Evolutionary conservation across 805 yeast genomes (phyloP), one percentile per base, ranked within the genome.

Genomic region (Geotrichum ghanense): DNA sequence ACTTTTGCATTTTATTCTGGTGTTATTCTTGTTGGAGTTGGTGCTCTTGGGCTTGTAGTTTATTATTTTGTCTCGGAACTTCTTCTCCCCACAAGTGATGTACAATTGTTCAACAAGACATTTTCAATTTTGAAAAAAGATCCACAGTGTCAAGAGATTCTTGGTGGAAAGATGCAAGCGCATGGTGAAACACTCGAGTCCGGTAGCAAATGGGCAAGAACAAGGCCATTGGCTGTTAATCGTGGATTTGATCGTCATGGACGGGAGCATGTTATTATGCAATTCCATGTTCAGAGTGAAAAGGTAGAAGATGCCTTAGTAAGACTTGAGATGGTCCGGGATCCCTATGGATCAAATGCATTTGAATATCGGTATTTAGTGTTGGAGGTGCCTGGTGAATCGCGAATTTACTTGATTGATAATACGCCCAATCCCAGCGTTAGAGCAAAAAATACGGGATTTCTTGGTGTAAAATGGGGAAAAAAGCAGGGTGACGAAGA

Each of bases 51-150:
- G 42, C 62, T 80, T 48, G 76, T 88, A 19, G 70, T 85, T 6
- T 89, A 85, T 62, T 72, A 86, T 51, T 75, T 88, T 20, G 73
- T 83, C n/a, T 71, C 81, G 9, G 96, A 89, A 60, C 66, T 89
- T 25, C 78, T 86, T 53, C 74, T 89, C 43, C 96, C 97, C 7
- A 81, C 94, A 1, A 95, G 95, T 21, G 96, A 89, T 59, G 89
- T 95, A 0, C 83, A 82, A 53, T 78, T 94, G 1, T 89, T 89
- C 69, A 88, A 89, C 66, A 76, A 86, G 55, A 94, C 95, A 1
- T 88, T 88, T 25, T 74, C 76, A 10, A 66, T 84, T 55, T 75
- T 87, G 34, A 90, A 89, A 59, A 69, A 80, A 49, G 85, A 82
- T 61, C 72, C 72, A 43, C 63, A 62, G 34, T 80, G 83, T 2